Base-by-base conservation (phyloP, 176 grass and related monocot genomes). In the Eremochloa ophiuroides region DNA sequence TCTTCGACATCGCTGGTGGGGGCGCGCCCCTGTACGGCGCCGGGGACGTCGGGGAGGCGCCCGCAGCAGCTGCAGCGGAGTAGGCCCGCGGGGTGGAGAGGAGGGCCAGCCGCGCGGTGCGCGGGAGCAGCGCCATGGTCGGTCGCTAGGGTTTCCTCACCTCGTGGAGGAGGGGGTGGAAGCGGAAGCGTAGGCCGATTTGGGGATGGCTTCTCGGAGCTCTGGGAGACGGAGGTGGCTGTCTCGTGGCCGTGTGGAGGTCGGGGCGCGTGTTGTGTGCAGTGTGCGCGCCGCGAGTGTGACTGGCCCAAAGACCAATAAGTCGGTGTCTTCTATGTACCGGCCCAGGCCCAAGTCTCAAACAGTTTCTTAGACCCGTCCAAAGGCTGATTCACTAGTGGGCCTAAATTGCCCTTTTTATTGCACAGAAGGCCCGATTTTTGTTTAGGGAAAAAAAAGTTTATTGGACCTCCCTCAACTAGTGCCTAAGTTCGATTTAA, bases 121-220 rank as follows among this genome's bases (percentile, higher is more conserved):
- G 89, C 42, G 92, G 92, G 38, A 97, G 89, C 80, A 94, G 85
- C 82, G 94, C 92, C 94, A 97, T 97, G 75, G 89, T 15, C n/a
- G 50, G 44, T 30, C 81, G 71, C 72, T 90, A 77, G 84, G 83
- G 67, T 87, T 80, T 75, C 9, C 48, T 53, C 34, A 1, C 59
- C 60, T 83, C 51, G 89, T 61, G 74, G 86, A 84, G 61, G 82
- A 59, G 82, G 42, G 42, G 65, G 73, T 16, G 55, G 85, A 51
- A 55, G 73, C 10, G 42, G 85, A 42, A 82, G 73, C 80, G 85
- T 78, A 25, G 72, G 64, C 40, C 26, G 34, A 43, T 44, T 82
- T 53, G 65, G 41, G n/a, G n/a, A n/a, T n/a, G n/a, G n/a, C n/a
- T n/a, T n/a, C n/a, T n/a, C n/a, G n/a, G n/a, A n/a, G n/a, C n/a